These are phyloP conservation scores for Erodium moschatum DNA, from an alignment of 441 rosid species.

Conservation along the genomic window DNA sequence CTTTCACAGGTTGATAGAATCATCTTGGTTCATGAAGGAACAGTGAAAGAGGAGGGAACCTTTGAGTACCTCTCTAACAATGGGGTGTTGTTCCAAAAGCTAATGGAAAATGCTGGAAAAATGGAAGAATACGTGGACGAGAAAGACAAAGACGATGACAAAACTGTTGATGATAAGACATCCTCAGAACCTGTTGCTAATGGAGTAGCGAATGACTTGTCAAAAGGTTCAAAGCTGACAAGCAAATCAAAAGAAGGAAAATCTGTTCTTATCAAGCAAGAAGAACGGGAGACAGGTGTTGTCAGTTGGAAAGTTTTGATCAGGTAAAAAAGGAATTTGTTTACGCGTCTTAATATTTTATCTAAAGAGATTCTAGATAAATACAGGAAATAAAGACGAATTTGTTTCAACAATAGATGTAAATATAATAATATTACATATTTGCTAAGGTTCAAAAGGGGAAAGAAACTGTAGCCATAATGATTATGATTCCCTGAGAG, in stretches of 20 bases:
- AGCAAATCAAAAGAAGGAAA: conserved; percentile 62
- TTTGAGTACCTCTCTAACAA: conserved; percentile 68
- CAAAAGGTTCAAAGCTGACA: conserved; percentile 30
- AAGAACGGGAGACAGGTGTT: conserved; percentile 95
- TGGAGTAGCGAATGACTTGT: conserved; percentile 34
- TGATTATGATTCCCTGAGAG: neutral
- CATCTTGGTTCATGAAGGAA: conserved; percentile 74
- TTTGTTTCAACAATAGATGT: neutral
- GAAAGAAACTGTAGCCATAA: neutral
- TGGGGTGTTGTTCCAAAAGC: conserved; percentile 67
- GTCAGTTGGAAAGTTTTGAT: conserved; percentile 72
- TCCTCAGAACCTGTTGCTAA: conserved; percentile 44
- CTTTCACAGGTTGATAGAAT: conserved; percentile 88
- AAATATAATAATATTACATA: neutral
- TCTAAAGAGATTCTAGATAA: neutral
- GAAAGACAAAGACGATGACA: conserved; percentile 31
- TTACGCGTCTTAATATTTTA: neutral
- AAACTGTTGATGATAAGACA: conserved; percentile 29
- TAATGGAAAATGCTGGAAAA: conserved; percentile 98
- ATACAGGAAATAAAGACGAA: neutral
- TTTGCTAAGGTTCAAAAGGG: neutral
- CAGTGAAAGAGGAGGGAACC: conserved; percentile 81
- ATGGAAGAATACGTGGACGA: conserved; percentile 79
- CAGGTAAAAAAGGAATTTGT: conserved; percentile 40
- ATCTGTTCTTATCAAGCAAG: conserved; percentile 86